A percentile compares a stretch with the other conserved stretches of the same genome.
phyloP scores from a whole-genome alignment of 495 filamentous ascomycete species.

The Aspergillus coremiiformis region DNA sequence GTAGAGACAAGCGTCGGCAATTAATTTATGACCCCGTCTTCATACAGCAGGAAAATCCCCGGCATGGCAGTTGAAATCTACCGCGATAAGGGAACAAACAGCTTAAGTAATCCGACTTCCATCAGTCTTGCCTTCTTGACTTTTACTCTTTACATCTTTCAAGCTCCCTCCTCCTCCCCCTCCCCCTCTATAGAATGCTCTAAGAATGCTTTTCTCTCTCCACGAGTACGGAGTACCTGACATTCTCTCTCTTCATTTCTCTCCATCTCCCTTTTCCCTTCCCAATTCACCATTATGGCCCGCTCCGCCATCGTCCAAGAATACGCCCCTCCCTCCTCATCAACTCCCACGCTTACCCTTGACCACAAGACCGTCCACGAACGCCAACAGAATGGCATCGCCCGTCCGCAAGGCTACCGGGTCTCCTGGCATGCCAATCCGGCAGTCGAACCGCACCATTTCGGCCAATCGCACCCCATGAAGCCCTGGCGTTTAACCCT shows the following conservation, averaged over 20 bases:
- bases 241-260: neutral
- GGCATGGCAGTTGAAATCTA: too few relatives aligned
- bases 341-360: conserved; percentile 53
- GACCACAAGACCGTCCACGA: conserved; percentile 58
- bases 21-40: too few relatives aligned
- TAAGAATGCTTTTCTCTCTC: neutral
- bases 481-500: conserved; percentile 96
- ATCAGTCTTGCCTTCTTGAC: neutral
- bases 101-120: too few relatives aligned
- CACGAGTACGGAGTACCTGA: neutral
- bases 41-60: too few relatives aligned
- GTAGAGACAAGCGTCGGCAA: too few relatives aligned
- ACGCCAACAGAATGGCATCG: conserved; percentile 66
- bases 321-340: conserved; percentile 50
- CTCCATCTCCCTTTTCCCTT: neutral
- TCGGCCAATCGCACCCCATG: conserved; percentile 93
- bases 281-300: conserved; percentile 25
- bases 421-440: conserved; percentile 97
- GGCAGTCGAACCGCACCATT: conserved; percentile 93
- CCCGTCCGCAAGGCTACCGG: conserved; percentile 70
- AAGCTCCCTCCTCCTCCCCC: conserved; percentile 6
- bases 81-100: too few relatives aligned
- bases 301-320: conserved; percentile 60
- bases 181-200: conserved; percentile 3
- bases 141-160: neutral